Evolutionary conservation across 495 filamentous ascomycete species (phyloP).

Genomic region (Usnea hakonensis): DNA sequence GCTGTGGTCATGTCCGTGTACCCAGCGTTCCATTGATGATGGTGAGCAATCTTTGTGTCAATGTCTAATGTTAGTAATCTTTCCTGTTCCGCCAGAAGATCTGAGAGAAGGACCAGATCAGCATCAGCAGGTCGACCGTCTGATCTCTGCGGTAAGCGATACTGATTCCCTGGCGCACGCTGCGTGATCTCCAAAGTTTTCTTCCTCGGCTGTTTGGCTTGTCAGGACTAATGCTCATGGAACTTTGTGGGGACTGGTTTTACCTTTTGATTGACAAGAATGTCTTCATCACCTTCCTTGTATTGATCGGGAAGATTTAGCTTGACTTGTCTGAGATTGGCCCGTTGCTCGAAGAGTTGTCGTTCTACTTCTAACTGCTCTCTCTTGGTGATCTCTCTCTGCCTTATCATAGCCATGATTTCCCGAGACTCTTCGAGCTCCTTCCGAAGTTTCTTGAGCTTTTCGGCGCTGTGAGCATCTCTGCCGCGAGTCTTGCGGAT

Average conservation of each 20-base stretch:
- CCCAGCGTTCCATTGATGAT: slow-evolving; percentile 77
- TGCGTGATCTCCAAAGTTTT: slow-evolving; percentile 50
- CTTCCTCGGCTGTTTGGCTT: slow-evolving; percentile 56
- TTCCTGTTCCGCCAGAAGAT: slow-evolving; percentile 73
- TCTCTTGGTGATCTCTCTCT: slow-evolving; percentile 68
- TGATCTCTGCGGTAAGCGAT: slow-evolving; percentile 62
- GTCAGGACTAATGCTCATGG: slow-evolving; percentile 33
- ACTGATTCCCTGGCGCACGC: slow-evolving; percentile 46
- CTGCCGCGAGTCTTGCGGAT: slow-evolving; percentile 89
- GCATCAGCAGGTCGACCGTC: slow-evolving; percentile 62
- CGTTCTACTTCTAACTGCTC: slow-evolving; percentile 68
- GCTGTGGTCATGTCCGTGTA: slow-evolving; percentile 76
- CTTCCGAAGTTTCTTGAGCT: slow-evolving; percentile 81
- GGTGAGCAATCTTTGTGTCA: slow-evolving; percentile 69
- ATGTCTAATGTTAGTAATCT: slow-evolving; percentile 70
- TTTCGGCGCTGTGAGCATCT: slow-evolving; percentile 89
- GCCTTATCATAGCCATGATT: slow-evolving; percentile 64
- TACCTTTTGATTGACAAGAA: slow-evolving; percentile 86
- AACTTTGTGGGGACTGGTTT: slow-evolving; percentile 21
- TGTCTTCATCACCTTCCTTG: slow-evolving; percentile 87
- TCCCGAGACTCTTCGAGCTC: slow-evolving; percentile 86
- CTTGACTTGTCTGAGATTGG: slow-evolving; percentile 76
- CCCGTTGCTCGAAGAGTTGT: slow-evolving; percentile 70
- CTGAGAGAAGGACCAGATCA: slow-evolving; percentile 68
- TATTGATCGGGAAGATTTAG: slow-evolving; percentile 63